Evolutionary conservation across 2,329 filamentous ascomycete species (phyloP), one percentile per base, ranked within the genome.

Genomic region (Colletotrichum sp.): DNA sequence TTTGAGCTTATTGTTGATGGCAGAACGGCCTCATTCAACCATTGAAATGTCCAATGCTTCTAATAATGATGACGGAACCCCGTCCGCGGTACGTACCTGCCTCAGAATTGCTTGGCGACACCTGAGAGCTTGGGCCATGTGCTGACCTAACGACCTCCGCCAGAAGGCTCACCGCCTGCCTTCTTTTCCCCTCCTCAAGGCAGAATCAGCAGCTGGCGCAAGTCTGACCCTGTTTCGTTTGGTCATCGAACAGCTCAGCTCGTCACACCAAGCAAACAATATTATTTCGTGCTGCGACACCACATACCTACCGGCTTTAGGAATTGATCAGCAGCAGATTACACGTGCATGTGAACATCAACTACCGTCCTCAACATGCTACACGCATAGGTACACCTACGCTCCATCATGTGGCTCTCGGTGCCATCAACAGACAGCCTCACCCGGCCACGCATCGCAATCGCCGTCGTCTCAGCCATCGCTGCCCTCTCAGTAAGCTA

Each of bases 401-500:
- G 47, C 31, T 66, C 64, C 70, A 74, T 70, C 78, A 89, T 89
- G 87, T 87, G 86, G 82, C 82, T 82, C 78, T 84, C 85, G 80
- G 86, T 85, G 77, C 80, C 85, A 74, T 86, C 87, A 81, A 85
- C 86, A 82, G 89, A 90, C 81, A 88, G 85, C 78, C 83, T 92
- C 71, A 87, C 87, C 69, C 86, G 90, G 77, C 86, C 87, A 62
- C 86, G 89, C 72, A 78, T 91, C 70, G 86, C 90, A 70, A 85
- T 93, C 67, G 86, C 90, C 65, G 76, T 90, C 29, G 78, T 91
- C 51, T 89, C 91, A 47, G 87, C 88, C 59, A 80, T 90, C 59
- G 89, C 90, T 3, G 89, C 90, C 57, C 87, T 86, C 13, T 91
- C 89, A 63, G 83, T 89, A 69, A 87, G 88, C 70, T 94, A 91